Conservation (phyloP, 371 early-diverging fungal species). For the Rhizopus delemar region DNA sequence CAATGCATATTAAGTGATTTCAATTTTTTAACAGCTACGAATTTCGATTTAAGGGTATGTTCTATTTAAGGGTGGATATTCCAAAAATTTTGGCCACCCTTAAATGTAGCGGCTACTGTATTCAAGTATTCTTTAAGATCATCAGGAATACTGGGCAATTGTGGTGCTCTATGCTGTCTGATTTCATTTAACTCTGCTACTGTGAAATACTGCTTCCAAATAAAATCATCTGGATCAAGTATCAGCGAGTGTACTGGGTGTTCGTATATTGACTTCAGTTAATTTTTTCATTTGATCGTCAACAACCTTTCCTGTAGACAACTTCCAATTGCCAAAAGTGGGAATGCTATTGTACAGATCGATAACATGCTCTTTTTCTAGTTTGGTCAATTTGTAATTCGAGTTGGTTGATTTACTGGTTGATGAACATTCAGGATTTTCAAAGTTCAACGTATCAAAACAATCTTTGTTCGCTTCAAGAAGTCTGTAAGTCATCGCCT, state of each 20-base stretch:
- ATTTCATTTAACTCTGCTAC: slow-evolving; percentile 5
- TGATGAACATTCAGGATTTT: too few relatives aligned
- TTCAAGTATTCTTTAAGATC: slow-evolving; percentile 2
- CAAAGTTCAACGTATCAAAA: background rate
- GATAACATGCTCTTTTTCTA: background rate
- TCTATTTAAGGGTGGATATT: too few relatives aligned
- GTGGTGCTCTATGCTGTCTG: background rate
- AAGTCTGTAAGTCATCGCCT: slow-evolving; percentile 6
- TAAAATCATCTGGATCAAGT: slow-evolving; percentile 6
- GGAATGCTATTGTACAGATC: slow-evolving; percentile 2
- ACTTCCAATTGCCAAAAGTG: background rate
- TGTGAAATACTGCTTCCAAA: slow-evolving; percentile 12
- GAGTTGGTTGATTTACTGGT: too few relatives aligned
- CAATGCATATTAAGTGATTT: too few relatives aligned
- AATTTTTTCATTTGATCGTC: slow-evolving; percentile 7
- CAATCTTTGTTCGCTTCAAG: background rate
- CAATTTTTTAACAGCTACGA: too few relatives aligned
- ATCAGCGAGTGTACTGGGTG: slow-evolving; percentile 16
- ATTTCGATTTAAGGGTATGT: too few relatives aligned
- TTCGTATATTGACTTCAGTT: background rate
- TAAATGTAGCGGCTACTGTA: slow-evolving; percentile 5
- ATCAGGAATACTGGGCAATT: background rate
- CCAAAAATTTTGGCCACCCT: slow-evolving; percentile 1
- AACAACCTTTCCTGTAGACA: background rate
- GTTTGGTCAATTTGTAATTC: too few relatives aligned